Percentiles rank a stretch among this genome's conserved stretches.
phyloP scores from a whole-genome alignment of 768 basidiomycete species.

The Psilocybe azurescens region DNA sequence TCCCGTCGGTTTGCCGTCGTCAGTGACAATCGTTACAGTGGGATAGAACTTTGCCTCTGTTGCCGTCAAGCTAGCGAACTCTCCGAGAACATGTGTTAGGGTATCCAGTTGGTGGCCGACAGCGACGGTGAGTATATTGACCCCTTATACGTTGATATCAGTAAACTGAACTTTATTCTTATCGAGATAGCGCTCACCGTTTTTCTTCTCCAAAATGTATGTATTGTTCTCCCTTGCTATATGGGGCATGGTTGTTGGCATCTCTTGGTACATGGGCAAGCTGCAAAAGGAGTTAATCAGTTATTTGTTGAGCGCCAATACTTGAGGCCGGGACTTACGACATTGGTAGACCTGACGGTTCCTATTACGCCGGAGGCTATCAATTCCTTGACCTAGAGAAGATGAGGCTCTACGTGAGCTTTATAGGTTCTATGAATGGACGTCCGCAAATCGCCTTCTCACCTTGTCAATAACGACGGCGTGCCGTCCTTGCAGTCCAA shows the following conservation, averaged over 20 bases:
- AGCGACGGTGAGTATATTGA: neutral
- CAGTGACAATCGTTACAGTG: neutral
- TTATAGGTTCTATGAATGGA: constrained; percentile 21
- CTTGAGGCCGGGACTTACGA: neutral
- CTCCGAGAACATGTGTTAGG: constrained; percentile 35
- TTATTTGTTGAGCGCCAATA: too few relatives aligned
- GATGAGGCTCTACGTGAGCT: constrained; percentile 1
- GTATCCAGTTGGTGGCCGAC: constrained; percentile 35
- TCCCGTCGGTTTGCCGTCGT: constrained; percentile 29
- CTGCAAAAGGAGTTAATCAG: neutral
- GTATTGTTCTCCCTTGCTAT: neutral
- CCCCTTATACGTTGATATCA: neutral
- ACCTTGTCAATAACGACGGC: constrained; percentile 34
- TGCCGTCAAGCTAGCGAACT: constrained; percentile 34
- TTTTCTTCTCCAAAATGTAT: constrained; percentile 1
- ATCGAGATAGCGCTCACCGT: neutral
- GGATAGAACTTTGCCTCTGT: constrained; percentile 32
- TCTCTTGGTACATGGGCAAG: constrained; percentile 3
- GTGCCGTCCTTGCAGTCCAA: constrained; percentile 29
- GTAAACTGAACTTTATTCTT: neutral
- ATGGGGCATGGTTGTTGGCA: neutral
- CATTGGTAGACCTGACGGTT: constrained; percentile 2
- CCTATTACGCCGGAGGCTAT: constrained; percentile 5
- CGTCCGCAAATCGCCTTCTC: constrained; percentile 1
- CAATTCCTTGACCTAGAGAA: constrained; percentile 1